Evolutionary conservation across 176 grass and related monocot species (phyloP).

Genomic region (Thalia dealbata): DNA sequence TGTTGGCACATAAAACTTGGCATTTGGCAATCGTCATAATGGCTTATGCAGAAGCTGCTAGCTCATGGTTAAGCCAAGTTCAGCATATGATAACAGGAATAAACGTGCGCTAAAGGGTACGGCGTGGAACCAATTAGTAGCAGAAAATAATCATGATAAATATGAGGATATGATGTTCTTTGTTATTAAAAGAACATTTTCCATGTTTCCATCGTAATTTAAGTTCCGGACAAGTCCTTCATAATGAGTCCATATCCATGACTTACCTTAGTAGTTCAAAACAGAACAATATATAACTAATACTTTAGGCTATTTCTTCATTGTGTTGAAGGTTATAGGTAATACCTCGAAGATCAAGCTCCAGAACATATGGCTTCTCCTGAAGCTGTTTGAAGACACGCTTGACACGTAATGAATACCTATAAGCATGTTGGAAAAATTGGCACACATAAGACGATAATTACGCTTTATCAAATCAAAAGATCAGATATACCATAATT

Average conservation of each 20-base stretch:
- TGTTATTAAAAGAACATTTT: not conserved
- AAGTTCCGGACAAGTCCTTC: not conserved
- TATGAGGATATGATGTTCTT: not conserved
- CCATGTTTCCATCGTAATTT: not conserved
- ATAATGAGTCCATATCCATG: too few relatives aligned
- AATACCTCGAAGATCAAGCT: conserved; percentile 87
- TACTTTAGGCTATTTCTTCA: not conserved
- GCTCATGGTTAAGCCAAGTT: too few relatives aligned
- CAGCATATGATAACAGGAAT: too few relatives aligned
- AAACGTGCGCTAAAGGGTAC: too few relatives aligned
- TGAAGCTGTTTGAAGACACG: conserved; percentile 62
- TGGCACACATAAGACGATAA: not conserved
- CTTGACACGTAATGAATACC: conserved; percentile 65
- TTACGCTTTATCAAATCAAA: not conserved
- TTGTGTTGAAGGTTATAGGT: not conserved
- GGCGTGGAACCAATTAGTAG: too few relatives aligned
- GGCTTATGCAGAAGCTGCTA: too few relatives aligned
- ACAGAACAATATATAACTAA: not conserved
- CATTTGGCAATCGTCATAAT: too few relatives aligned
- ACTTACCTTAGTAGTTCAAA: not conserved
- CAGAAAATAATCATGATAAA: too few relatives aligned
- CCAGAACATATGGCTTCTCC: conserved; percentile 66
- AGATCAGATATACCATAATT: not conserved
- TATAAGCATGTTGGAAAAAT: conserved; percentile 14
- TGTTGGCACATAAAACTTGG: too few relatives aligned